Evolutionary conservation across 768 basidiomycete genomes (phyloP), one percentile per base, ranked within the genome.

Genomic region (Mycena belliarum): DNA sequence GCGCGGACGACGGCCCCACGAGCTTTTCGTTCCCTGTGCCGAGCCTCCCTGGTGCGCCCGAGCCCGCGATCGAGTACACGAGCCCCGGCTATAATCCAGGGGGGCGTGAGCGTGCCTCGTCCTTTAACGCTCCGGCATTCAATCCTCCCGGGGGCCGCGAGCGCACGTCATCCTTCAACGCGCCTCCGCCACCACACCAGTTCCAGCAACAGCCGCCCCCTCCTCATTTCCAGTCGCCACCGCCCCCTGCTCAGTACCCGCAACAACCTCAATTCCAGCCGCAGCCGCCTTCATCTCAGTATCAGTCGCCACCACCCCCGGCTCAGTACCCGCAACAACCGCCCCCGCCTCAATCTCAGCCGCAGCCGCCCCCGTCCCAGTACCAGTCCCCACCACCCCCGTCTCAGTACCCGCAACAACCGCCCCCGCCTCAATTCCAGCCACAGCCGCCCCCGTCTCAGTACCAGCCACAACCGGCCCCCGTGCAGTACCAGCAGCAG

Each of bases 1-100:
- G 37, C 21, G 28, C 54, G 6, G 53, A 66, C 24, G 50, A 62
- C 25, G 37, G 49, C 4, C 48, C 51, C 8, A 60, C 59, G 4
- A 46, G 63, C 11, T 67, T 69, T 45, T 65, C 67, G 20, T 79
- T 77, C 66, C 75, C 76, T 1, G 60, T 72, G 41, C 76, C 65
- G 29, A 58, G 37, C 37, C 15, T 65, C 21, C 42, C 56, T 26
- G 55, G 63, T 15, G 55, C 60, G 5, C 47, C 41, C 42, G 51
- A 62, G 26, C 46, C 57, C 15, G 32, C 32, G 32, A 42, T 48
- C 8, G 57, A 55, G 29, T 58, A 32, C 45, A 33, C 55, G 49
- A 38, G 41, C 26, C 58, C 53, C 23, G 60, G 29, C 12, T 32
- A 32, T 32, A 12, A 6, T 32, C 7, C 29, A 6, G 7, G 7